Evolutionary conservation across 768 basidiomycete species (phyloP), one percentile per base, ranked within the genome.

Genomic region (Kwoniella sp.): DNA sequence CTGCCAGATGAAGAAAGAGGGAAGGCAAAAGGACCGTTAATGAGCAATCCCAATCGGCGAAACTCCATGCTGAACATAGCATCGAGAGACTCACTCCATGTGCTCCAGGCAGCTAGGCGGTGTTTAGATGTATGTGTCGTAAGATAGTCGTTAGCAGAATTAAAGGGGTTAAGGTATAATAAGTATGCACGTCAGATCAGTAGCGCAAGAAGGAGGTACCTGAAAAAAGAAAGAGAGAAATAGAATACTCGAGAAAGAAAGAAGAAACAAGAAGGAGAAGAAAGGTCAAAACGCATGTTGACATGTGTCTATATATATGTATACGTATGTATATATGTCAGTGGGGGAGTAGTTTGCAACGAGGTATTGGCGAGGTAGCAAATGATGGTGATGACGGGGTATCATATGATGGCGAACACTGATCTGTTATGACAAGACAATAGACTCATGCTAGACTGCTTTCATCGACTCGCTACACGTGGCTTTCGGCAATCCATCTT

Each of bases 241-340:
- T 26, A n/a, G n/a, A n/a, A n/a, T n/a, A n/a, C n/a, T 5, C n/a
- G 44, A 56, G 55, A 37, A 26, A 22, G 0, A 27, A 58, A 58
- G 57, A 33, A 33, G 33, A 33, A 33, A 33, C 26, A 33, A 58
- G 17, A 48, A 49, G 17, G 27, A 60, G 36, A 50, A 29, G 40
- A 48, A 22, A 30, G 3, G 13, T 9, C 10, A 17, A n/a, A 58
- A 25, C 5, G 33, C n/a, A n/a, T n/a, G n/a, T n/a, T n/a, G n/a
- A n/a, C n/a, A n/a, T n/a, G n/a, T n/a, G n/a, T n/a, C n/a, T n/a
- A 44, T 44, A 44, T 44, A 33, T 33, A 6, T 33, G 33, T 13
- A 33, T 33, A 5, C 5, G 33, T 33, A 33, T 13, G 33, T 33
- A 5, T 33, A n/a, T n/a, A n/a, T n/a, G n/a, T n/a, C n/a, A n/a